These are phyloP conservation scores for Plasmodium chabaudi DNA, from an alignment of 169 alveolate species.

Conservation along the genomic window DNA sequence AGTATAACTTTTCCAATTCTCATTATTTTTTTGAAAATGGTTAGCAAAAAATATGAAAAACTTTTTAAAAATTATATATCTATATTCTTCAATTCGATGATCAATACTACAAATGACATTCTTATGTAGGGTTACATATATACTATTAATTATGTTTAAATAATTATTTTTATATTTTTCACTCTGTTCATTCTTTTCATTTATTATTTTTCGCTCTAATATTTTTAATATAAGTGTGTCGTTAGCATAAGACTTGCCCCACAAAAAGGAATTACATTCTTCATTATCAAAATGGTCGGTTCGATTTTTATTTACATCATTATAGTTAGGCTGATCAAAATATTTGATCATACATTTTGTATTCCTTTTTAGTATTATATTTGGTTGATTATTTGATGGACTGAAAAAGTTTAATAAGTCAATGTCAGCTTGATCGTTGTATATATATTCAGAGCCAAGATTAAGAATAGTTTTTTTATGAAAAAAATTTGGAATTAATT, in stretches of 20 bases:
- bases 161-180: conserved; percentile 31
- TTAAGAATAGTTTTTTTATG: too few relatives aligned
- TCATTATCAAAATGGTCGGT: neutral
- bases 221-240: conserved; percentile 30
- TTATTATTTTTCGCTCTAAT: conserved; percentile 11
- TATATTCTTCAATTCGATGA: conserved; percentile 45
- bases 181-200: conserved; percentile 14
- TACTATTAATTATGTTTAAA: conserved; percentile 52
- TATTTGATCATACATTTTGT: neutral
- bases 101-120: conserved; percentile 38
- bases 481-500: too few relatives aligned
- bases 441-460: too few relatives aligned
- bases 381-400: too few relatives aligned
- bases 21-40: too few relatives aligned
- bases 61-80: conserved; percentile 30
- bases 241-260: conserved; percentile 38
- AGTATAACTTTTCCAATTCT: conserved; percentile 11
- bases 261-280: conserved; percentile 4
- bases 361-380: too few relatives aligned
- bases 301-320: neutral
- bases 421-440: too few relatives aligned
- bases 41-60: conserved; percentile 9
- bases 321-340: neutral
- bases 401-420: too few relatives aligned
- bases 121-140: conserved; percentile 38